Base-by-base conservation (phyloP, 2,329 filamentous ascomycete genomes). In the Xylaria sp. region DNA sequence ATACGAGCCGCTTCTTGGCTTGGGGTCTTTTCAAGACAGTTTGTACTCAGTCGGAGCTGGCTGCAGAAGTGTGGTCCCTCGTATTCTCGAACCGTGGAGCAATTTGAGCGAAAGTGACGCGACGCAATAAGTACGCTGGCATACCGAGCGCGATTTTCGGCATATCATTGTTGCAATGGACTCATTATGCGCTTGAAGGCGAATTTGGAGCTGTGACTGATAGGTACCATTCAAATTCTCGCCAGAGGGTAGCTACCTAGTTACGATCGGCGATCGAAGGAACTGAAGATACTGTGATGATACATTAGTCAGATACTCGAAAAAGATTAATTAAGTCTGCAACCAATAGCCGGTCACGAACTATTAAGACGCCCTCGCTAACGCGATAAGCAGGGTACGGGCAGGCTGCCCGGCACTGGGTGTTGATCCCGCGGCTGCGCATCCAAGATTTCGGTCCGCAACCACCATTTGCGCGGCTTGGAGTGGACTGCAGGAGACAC, bases 71-170 rank as follows among this genome's bases (percentile, higher is more conserved):
- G 55, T 46, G 15, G 35, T 54, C 1, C 37, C 48, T 19, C 37
- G n/a, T 17, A 46, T 59, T 6, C 23, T 48, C 3, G 29, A 49
- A 41, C 27, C 57, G 4, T 27, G 60, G 13, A 25, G 9, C 3
- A 9, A 10, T 17, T 41, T 65, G 63, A 54, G 53, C 21, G 21
- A 31, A 5, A 23, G n/a, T 10, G 56, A 60, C 3, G 35, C 60
- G 25, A 47, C 60, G n/a, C 38, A 60, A 2, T 31, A 54, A 27
- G 60, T 65, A n/a, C 54, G 47, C 25, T 29, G 13, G 17, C 63
- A 65, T 43, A 65, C 63, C 17, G 46, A 65, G 31, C 35, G 19
- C n/a, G 63, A 65, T 53, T 65, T 65, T 44, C 25, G 27, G 4
- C 60, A 48, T 23, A 43, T 63, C 38, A 57, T 29, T n/a, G 6